Evolutionary conservation across 116 monocot genomes (phyloP), one percentile per base, ranked within the genome.

Genomic region (Iris pallida): DNA sequence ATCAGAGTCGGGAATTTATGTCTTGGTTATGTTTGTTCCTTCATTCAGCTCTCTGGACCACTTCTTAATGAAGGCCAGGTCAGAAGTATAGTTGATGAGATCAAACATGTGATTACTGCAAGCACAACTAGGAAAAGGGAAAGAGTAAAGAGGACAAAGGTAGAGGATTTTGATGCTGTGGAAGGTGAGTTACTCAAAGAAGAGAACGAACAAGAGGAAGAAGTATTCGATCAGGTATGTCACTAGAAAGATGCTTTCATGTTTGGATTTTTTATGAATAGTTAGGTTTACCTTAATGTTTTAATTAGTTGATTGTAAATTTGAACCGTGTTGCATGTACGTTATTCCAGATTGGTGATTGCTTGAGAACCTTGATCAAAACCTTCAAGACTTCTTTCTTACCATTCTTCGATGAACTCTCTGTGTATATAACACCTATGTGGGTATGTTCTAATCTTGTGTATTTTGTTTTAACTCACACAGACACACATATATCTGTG

Each of bases 201-300:
- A 87, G 97, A 97, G 78, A 92, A 97, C 78, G 91, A 89, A 45
- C 87, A 87, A 72, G 97, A 97, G 74, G 97, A 89, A 49, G 92
- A 92, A 83, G 68, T 98, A 43, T 93, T 90, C 73, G 91, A 91
- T 70, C 86, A 86, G 73, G 95, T 91, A 45, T 71, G 70, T 49
- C 5, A 49, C n/a, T 19, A n/a, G 14, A 11, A 66, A 66, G 45
- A 16, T 70, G 57, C 8, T 9, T 55, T 18, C n/a, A n/a, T n/a
- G n/a, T n/a, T n/a, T 18, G 11, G 40, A n/a, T 20, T 68, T 42
- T 17, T 58, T 42, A 61, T 68, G 7, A 2, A 0, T 18, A 16
- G 7, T 11, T 63, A 63, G 63, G 3, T 47, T n/a, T n/a, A 8
- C 43, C n/a, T 1, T 16, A 9, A 63, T 63, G 8, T n/a, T n/a